Conservation (phyloP, 139 green algal species). For the Nannochloris sp. region DNA sequence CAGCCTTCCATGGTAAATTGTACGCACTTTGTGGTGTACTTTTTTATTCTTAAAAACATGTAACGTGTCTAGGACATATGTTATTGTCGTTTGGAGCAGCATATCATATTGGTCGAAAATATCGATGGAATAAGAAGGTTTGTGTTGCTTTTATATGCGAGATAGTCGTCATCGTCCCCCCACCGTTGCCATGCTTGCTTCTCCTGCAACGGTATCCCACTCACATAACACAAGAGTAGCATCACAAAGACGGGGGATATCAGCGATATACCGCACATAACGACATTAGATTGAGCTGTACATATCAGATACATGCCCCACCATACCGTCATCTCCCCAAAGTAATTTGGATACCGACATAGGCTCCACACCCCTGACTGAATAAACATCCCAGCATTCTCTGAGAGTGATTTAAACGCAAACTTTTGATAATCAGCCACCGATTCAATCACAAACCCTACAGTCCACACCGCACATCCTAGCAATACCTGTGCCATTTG, state of each 20-base stretch:
- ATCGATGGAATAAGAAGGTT: conserved; percentile 47
- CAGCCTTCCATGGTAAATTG: conserved; percentile 4
- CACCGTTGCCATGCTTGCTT: conserved; percentile 40
- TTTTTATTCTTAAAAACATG: not conserved
- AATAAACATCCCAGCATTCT: conserved; percentile 74
- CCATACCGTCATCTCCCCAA: conserved; percentile 67
- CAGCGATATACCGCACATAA: conserved; percentile 34
- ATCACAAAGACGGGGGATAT: conserved; percentile 57
- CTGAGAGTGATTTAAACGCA: conserved; percentile 52
- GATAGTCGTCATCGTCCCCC: conserved; percentile 44
- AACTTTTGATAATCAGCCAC: conserved; percentile 72
- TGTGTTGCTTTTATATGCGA: conserved; percentile 44
- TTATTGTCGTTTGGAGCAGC: too few species aligned
- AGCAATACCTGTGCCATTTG: conserved; percentile 1
- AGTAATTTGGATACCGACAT: conserved; percentile 81
- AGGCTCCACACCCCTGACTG: conserved; percentile 62
- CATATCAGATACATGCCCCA: conserved; percentile 58
- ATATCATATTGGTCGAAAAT: not conserved
- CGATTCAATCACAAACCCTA: conserved; percentile 50
- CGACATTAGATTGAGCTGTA: conserved; percentile 23
- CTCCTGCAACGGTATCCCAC: conserved; percentile 63
- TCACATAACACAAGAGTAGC: conserved; percentile 55
- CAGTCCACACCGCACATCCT: conserved; percentile 42
- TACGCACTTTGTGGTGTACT: not conserved
- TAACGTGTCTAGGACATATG: too few species aligned